A percentile compares a stretch with the other conserved stretches of the same genome.
Conservation (phyloP, 2,329 filamentous ascomycete species). For the Cercospora zeae-maydis region DNA sequence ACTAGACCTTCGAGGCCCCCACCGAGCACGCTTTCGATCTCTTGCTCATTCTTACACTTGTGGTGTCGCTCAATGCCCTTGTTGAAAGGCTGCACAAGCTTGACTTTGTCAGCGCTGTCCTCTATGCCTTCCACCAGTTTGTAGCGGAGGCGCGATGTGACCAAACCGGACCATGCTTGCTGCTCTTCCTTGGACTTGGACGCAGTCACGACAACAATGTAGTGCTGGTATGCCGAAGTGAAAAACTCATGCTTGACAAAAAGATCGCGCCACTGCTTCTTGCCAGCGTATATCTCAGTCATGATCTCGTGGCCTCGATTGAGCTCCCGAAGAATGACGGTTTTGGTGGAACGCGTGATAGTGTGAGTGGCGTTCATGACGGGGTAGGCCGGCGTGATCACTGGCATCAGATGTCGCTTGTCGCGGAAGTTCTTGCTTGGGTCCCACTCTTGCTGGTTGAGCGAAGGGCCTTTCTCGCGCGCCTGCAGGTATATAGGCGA, state of each 20-base stretch:
- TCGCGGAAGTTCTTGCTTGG: conserved; percentile 81
- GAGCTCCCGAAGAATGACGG: conserved; percentile 79
- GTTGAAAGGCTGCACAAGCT: conserved; percentile 83
- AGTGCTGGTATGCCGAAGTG: conserved; percentile 89
- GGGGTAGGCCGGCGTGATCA: conserved; percentile 95
- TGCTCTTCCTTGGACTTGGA: conserved; percentile 81
- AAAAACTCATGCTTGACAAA: conserved; percentile 93
- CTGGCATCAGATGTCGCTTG: conserved; percentile 87
- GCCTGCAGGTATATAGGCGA: conserved; percentile 85
- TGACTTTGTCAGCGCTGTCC: conserved; percentile 66
- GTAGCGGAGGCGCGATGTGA: conserved; percentile 82
- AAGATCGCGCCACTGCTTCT: conserved; percentile 77
- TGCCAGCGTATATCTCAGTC: conserved; percentile 72
- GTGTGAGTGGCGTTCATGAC: conserved; percentile 98
- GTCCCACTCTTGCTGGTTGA: conserved; percentile 90
- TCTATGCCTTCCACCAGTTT: conserved; percentile 81
- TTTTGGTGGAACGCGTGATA: conserved; percentile 79
- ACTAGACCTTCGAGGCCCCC: conserved; percentile 61
- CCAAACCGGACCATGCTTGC: conserved; percentile 82
- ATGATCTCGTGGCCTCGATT: conserved; percentile 72
- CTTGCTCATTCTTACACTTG: conserved; percentile 59
- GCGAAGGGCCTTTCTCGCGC: conserved; percentile 71
- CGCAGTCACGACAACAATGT: conserved; percentile 80
- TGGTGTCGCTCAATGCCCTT: conserved; percentile 87
- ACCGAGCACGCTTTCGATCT: conserved; percentile 60